Evolutionary conservation across 2,329 filamentous ascomycete genomes (phyloP), one percentile per base, ranked within the genome.

Genomic region (Aspergillus calidoustus): DNA sequence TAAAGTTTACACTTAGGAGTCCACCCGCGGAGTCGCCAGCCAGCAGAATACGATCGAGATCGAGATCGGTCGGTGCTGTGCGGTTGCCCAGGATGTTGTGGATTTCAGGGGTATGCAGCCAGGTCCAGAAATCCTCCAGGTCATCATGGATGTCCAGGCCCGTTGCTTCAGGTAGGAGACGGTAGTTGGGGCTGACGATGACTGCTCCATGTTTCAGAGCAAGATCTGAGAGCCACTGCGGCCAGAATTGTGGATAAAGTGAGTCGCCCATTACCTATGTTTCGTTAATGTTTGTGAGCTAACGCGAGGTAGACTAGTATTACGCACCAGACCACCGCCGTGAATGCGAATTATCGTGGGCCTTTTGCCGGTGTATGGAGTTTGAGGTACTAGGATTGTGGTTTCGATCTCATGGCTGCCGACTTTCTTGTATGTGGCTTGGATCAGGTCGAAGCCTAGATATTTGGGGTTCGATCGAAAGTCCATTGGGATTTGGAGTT

Each of bases 131-230:
- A 63, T 82, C 79, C 8, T 69, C 56, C 0, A 85, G 61, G 66
- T 86, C 83, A 4, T 76, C 68, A 22, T 84, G 72, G 60, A 84
- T 81, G 15, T 84, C 79, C 4, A 71, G 50, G 44, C 80, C 80
- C 22, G 59, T 80, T 58, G 79, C 73, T 61, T 84, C 82, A 22
- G 83, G 83, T 15, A 82, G 63, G 3, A 86, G 78, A 13, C 83
- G 82, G 71, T 86, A 83, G 68, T 83, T 80, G 1, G 82, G 79
- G 1, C 77, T 72, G 4, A 85, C 67, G 25, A 81, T 72, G 50
- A 85, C 78, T n/a, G 82, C 80, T 13, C 68, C 68, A 52, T 78
- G 75, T 25, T 70, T 64, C 3, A 74, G 70, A 25, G 77, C 72
- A 38, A 81, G 72, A 6, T 80, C 73, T 9, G 82, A 67, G 7